Evolutionary conservation across 352 stramenopile genomes (phyloP), one percentile per base, ranked within the genome.

Genomic region (Hyaloperonospora arabidopsidis): DNA sequence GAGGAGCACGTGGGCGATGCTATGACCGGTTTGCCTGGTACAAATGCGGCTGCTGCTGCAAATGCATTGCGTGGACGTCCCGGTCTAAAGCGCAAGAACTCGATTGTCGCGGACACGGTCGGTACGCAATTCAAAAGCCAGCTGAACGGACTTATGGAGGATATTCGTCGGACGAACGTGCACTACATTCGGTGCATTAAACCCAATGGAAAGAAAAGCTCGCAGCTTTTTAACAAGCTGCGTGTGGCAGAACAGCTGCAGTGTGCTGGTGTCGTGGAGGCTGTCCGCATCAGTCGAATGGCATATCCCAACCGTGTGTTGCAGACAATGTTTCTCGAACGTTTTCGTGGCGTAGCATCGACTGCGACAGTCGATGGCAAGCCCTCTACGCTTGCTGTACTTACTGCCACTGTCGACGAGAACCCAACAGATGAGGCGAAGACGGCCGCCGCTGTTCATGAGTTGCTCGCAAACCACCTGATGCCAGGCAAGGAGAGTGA

Each of bases 141-240:
- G 10, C 47, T 47, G 49, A 62, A 59, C 54, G 64, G 60, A 61
- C 34, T 19, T 7, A 22, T 53, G 58, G 52, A 59, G 57, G 52
- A 59, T 52, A 91, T 99, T 55, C 88, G 96, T 48, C 83, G 79
- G 35, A 98, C 94, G 2, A 88, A 98, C 54, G 93, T 97, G 21
- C 96, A 99, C 66, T 99, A 99, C 74, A 96, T 99, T 59, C 85
- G 96, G 29, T 99, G 97, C 70, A 95, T 99, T 60, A 99, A 99
- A 73, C 96, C 97, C 0, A 99, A 99, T 67, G 86, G 96, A 63
- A 83, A 95, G 38, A 97, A 98, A 65, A 97, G 96, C 52, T 52
- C 82, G 40, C 25, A 65, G 13, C 49, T 86, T 13, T 93, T 98
- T 62, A 93, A 92, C 61, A 84, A 97, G 54, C 70, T 89, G 39